These are phyloP conservation scores for Zymoseptoria ardabiliae DNA, from an alignment of 2,329 filamentous ascomycete genomes.

Conservation along the genomic window DNA sequence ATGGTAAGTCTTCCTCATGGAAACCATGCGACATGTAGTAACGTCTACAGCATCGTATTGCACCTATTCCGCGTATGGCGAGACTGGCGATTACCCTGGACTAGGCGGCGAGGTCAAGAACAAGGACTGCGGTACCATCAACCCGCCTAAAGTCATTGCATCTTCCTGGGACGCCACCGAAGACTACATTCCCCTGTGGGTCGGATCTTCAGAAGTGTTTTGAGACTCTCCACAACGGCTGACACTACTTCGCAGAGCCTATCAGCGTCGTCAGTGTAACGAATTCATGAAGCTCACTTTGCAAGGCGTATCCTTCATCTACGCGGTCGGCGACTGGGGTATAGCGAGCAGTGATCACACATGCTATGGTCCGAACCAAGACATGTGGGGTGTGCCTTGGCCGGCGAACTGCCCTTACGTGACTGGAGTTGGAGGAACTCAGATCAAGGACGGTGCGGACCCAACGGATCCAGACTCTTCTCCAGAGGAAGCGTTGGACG, in stretches of 20 bases:
- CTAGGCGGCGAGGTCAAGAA: slow-evolving; percentile 22
- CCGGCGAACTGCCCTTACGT: slow-evolving; percentile 5
- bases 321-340: slow-evolving; percentile 40
- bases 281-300: slow-evolving; percentile 52
- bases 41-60: slow-evolving; percentile 8
- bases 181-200: not conserved
- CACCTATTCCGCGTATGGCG: slow-evolving; percentile 13
- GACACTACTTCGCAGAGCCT: slow-evolving; percentile 32
- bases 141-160: not conserved
- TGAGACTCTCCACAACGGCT: not conserved
- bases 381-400: not conserved
- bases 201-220: not conserved
- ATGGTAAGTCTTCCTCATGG: not conserved
- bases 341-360: slow-evolving; percentile 17
- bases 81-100: slow-evolving; percentile 11
- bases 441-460: slow-evolving; percentile 1
- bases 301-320: slow-evolving; percentile 44
- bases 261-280: slow-evolving; percentile 44
- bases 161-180: not conserved
- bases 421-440: slow-evolving; percentile 13
- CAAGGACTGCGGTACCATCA: not conserved
- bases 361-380: slow-evolving; percentile 15
- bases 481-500: not conserved
- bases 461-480: not conserved
- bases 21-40: not conserved